Percentiles rank a stretch among this genome's conserved stretches.
phyloP scores from a whole-genome alignment of 495 filamentous ascomycete species.

The Ascodesmis nigricans region DNA sequence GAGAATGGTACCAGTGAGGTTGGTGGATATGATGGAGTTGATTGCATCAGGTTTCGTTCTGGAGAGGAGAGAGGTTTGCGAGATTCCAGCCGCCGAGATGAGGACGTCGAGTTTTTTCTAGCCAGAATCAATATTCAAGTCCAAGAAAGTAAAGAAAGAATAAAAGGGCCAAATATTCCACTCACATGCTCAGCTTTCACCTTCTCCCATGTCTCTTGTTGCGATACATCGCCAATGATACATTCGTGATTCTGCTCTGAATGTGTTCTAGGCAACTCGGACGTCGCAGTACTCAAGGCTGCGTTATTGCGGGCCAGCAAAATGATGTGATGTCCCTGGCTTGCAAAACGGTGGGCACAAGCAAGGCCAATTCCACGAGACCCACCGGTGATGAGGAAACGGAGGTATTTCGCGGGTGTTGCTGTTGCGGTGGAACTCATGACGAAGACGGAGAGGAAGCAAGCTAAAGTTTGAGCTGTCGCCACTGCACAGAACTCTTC shows the following conservation, averaged over 20 bases:
- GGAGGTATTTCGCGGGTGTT: no score
- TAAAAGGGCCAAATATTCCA: conserved; percentile 1
- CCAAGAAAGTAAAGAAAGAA: background rate
- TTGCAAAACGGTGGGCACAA: conserved; percentile 45
- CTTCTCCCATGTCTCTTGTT: conserved; percentile 27
- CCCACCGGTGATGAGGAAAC: conserved; percentile 40
- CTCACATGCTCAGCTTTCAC: conserved; percentile 28
- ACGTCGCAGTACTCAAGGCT: conserved; percentile 25
- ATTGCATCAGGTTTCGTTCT: conserved; percentile 25
- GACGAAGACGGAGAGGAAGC: conserved; percentile 12
- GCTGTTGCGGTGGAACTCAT: no score
- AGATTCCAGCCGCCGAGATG: conserved; percentile 54
- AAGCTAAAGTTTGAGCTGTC: conserved; percentile 18
- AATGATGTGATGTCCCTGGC: conserved; percentile 34
- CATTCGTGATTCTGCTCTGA: conserved; percentile 15
- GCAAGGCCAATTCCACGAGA: conserved; percentile 43
- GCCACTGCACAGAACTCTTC: conserved; percentile 14
- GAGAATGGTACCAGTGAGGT: conserved; percentile 48
- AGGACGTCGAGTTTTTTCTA: conserved; percentile 34
- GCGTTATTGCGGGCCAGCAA: conserved; percentile 30
- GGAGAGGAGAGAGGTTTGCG: conserved; percentile 36
- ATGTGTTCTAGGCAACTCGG: conserved; percentile 2
- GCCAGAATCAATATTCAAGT: no score
- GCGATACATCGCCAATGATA: conserved; percentile 29
- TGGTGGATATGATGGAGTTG: conserved; percentile 36